phyloP scores from a whole-genome alignment of 2,329 filamentous ascomycete species.

The Davidsoniella virescens region DNA sequence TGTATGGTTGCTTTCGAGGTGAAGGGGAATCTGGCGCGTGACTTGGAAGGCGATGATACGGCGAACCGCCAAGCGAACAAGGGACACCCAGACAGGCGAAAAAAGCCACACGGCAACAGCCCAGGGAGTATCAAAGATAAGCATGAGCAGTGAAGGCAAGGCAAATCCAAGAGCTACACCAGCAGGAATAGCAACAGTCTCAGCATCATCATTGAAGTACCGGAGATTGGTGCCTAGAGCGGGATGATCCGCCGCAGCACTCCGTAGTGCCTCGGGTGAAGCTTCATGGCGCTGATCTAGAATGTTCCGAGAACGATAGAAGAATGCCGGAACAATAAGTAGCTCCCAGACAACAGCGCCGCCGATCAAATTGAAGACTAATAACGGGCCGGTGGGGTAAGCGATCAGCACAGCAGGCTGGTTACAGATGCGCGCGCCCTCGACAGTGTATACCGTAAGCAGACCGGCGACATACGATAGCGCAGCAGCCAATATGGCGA shows the following conservation, averaged over 20 bases:
- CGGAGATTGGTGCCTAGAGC: constrained; percentile 20
- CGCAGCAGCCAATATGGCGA: constrained; percentile 26
- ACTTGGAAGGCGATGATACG: constrained; percentile 16
- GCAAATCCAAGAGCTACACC: constrained; percentile 32
- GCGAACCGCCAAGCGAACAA: constrained; percentile 25
- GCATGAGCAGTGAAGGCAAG: constrained; percentile 29
- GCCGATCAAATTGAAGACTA: constrained; percentile 32
- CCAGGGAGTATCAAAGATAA: constrained; percentile 24
- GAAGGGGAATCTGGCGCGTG: constrained; percentile 18
- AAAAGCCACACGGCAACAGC: constrained; percentile 32
- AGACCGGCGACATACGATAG: constrained; percentile 31
- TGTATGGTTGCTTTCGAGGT: constrained; percentile 27
- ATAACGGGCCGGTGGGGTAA: constrained; percentile 26
- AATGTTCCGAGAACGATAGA: constrained; percentile 26
- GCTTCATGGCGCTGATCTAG: constrained; percentile 17
- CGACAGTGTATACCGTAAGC: constrained; percentile 32
- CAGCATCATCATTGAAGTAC: constrained; percentile 27
- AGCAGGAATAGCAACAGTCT: constrained; percentile 40
- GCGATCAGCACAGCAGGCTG: constrained; percentile 22
- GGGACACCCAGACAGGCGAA: constrained; percentile 33
- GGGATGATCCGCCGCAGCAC: constrained; percentile 17
- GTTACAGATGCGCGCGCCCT: constrained; percentile 30
- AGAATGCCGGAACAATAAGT: constrained; percentile 32
- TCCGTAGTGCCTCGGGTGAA: constrained; percentile 14
- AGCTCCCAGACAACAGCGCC: constrained; percentile 36